Conservation (phyloP, 768 basidiomycete species). For the Tricholoma hemisulphureum region DNA sequence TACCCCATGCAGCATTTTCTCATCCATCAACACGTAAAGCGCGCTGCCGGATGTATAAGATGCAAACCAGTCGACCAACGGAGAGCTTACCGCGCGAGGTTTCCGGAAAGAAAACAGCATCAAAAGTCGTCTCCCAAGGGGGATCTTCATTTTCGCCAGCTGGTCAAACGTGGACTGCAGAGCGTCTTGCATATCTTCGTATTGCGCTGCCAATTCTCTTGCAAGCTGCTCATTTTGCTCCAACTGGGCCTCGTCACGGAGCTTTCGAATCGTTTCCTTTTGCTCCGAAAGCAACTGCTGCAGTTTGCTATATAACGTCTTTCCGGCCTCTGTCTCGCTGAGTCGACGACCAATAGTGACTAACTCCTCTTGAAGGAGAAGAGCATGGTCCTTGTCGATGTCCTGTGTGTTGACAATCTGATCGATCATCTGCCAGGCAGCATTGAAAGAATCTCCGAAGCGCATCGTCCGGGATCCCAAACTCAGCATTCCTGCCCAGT, state of each 20-base stretch:
- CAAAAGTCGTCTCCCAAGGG: conserved; percentile 19
- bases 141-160: conserved; percentile 23
- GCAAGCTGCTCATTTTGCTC: conserved; percentile 12
- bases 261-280: conserved; percentile 18
- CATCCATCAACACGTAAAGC: background rate
- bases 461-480: conserved; percentile 15
- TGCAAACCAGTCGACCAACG: background rate
- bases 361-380: conserved; percentile 32
- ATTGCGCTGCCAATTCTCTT: conserved; percentile 15
- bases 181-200: conserved; percentile 19
- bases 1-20: background rate
- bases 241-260: conserved; percentile 12
- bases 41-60: background rate
- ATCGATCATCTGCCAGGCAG: conserved; percentile 29
- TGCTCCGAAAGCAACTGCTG: conserved; percentile 25
- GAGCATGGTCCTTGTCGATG: conserved; percentile 9
- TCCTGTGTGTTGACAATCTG: conserved; percentile 10
- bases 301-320: conserved; percentile 23
- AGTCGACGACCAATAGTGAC: conserved; percentile 26
- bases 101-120: conserved; percentile 16
- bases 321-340: conserved; percentile 31
- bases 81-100: conserved; percentile 13
- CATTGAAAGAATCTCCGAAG: conserved; percentile 13
- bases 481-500: conserved; percentile 16
- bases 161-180: conserved; percentile 23